phyloP scores from a whole-genome alignment of 73 alveolate species.

The Paramecium bursaria region DNA sequence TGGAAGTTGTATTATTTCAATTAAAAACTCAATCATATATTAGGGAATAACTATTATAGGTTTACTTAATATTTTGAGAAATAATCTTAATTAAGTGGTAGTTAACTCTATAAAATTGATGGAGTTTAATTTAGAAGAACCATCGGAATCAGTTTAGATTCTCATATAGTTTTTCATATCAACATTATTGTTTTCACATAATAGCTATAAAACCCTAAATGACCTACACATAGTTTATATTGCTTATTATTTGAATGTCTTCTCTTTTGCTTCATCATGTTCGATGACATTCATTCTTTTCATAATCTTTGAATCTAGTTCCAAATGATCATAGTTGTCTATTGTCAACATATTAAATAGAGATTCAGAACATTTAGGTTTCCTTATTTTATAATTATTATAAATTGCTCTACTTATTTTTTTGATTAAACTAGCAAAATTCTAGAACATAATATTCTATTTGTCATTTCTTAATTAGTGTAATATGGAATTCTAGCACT shows the following conservation, averaged over 20 bases:
- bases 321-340: constrained; percentile 26
- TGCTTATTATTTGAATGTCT: neutral
- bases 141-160: constrained; percentile 23
- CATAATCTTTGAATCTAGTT: neutral
- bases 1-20: constrained; percentile 29
- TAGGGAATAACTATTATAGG: neutral
- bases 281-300: constrained; percentile 1
- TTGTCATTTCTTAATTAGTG: neutral
- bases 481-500: constrained; percentile 22
- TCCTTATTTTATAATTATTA: constrained; percentile 38
- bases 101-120: constrained; percentile 52
- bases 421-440: constrained; percentile 8
- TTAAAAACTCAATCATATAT: constrained; percentile 8
- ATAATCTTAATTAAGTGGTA: constrained; percentile 21
- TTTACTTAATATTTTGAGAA: constrained; percentile 29
- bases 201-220: constrained; percentile 28
- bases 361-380: neutral
- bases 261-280: constrained; percentile 38
- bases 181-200: constrained; percentile 53
- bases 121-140: neutral
- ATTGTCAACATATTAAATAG: neutral
- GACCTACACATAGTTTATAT: constrained; percentile 7
- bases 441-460: neutral
- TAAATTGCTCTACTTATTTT: constrained; percentile 50
- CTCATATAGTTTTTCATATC: constrained; percentile 41